phyloP scores from a whole-genome alignment of 495 filamentous ascomycete genomes.

The Aspergillus olivimuriae region DNA sequence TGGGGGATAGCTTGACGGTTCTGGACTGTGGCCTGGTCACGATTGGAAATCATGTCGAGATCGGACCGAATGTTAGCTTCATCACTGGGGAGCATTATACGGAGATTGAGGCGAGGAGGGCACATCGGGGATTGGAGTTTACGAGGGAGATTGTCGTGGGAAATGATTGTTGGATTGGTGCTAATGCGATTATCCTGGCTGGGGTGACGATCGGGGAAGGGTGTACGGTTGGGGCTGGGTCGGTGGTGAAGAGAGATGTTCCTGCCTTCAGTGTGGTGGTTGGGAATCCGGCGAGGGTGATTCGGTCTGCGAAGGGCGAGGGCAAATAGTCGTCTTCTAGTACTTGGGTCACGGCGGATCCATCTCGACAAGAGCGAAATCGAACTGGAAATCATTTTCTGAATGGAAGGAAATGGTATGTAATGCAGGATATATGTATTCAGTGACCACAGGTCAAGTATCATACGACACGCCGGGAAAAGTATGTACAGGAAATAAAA shows the following conservation, averaged over 20 bases:
- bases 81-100: constrained; percentile 42
- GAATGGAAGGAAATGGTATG: too few relatives aligned
- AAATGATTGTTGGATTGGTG: constrained; percentile 46
- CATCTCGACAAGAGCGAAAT: too few relatives aligned
- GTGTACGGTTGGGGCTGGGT: constrained; percentile 38
- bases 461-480: too few relatives aligned
- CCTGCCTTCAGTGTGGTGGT: constrained; percentile 31
- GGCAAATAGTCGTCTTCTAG: not conserved
- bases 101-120: constrained; percentile 29
- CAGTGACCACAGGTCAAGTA: too few relatives aligned
- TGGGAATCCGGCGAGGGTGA: constrained; percentile 31
- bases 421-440: too few relatives aligned
- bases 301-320: constrained; percentile 9
- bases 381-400: too few relatives aligned
- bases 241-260: constrained; percentile 38
- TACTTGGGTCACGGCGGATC: too few relatives aligned
- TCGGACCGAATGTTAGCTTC: constrained; percentile 41
- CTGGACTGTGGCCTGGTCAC: constrained; percentile 39
- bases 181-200: constrained; percentile 32
- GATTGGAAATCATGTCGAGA: constrained; percentile 35
- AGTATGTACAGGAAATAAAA: too few relatives aligned
- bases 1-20: constrained; percentile 20
- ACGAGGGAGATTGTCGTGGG: constrained; percentile 32
- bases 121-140: constrained; percentile 25
- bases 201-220: constrained; percentile 43